Base-by-base conservation (phyloP, 352 stramenopile genomes). In the Pythium utonaiense region DNA sequence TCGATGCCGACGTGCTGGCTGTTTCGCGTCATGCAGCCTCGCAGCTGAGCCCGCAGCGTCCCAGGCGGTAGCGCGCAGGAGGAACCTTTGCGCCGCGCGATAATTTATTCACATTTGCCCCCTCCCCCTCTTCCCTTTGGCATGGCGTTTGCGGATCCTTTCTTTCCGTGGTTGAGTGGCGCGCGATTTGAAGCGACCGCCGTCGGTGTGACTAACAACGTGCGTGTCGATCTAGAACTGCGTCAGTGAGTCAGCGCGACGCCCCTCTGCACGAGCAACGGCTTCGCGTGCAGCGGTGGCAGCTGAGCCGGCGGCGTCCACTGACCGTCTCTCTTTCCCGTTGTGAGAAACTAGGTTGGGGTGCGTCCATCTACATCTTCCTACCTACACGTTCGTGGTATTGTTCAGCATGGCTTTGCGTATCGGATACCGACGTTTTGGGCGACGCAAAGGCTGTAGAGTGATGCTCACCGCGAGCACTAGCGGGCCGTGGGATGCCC, bases 91-190 rank as follows among this genome's bases (percentile, higher is more conserved):
- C 4, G 6, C 14, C 40, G 4, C 40, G 40, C 17, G 7, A 25
- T 47, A 47, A 47, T 47, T 47, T 47, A 47, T 47, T 47, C 40
- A 27, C 16, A 47, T 47, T 27, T 47, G 5, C 36, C n/a, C 40
- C 4, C n/a, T 27, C 16, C 5, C n/a, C n/a, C n/a, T n/a, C n/a
- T n/a, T n/a, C n/a, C n/a, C n/a, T n/a, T n/a, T n/a, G n/a, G 17
- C 3, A 7, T 47, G 40, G 14, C 21, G 40, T 47, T 44, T 47
- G 40, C 10, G 40, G 40, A 47, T 19, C 6, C 40, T 6, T 47
- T 47, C 40, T 19, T 47, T 47, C 40, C n/a, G 40, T 47, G n/a
- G 36, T 44, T 44, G 40, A 7, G 40, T 47, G 40, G 40, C 40
- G 40, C 40, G n/a, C n/a, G n/a, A 47, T 17, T 47, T 47, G 6